Base-by-base conservation (phyloP, 2,329 filamentous ascomycete species). In the Chaetothyriales sp. region DNA sequence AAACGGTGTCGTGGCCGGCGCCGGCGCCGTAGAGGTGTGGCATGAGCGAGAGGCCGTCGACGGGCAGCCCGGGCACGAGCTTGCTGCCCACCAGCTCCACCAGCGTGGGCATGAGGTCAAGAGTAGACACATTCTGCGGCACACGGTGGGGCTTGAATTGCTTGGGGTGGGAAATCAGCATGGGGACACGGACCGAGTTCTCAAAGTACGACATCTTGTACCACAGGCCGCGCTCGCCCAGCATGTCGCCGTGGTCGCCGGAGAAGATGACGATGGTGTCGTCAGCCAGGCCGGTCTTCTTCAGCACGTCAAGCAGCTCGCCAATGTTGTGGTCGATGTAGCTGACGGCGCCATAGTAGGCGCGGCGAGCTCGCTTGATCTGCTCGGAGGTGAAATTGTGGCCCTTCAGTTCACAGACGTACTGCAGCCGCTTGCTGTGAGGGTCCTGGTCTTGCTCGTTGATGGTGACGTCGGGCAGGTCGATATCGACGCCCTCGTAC, bases 171-270 rank as follows among this genome's bases (percentile, higher is more conserved):
- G 88, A 83, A 65, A 95, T 77, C 58, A 95, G 75, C 65, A 95
- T 82, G 1, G 89, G 89, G 19, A 95, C 89, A 25, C 89, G 84
- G 46, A 88, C 87, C 10, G 88, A 94, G 43, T 83, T 83, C 75
- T 95, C 89, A 63, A 89, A 95, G 77, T 92, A 95, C 64, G 81
- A 88, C 89, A 95, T 95, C 77, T 95, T 95, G 75, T 95, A 80
- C 89, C 89, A 95, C 46, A 95, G 73, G 5, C 86, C 85, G 50
- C 88, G 82, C 73, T 95, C 89, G 54, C 89, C 89, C 6, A 95
- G 78, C 89, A 95, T 95, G 68, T 95, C 89, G 51, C 89, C 89
- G 64, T 95, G 89, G 66, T 95, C 89, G 45, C 89, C 89, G 53
- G 85, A 89, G 70, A 95, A 95, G 59, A 95, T 82, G 62, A 47